These are phyloP conservation scores for Pterocarpus macrocarpus DNA, from an alignment of 306 rosid species.

Conservation along the genomic window DNA sequence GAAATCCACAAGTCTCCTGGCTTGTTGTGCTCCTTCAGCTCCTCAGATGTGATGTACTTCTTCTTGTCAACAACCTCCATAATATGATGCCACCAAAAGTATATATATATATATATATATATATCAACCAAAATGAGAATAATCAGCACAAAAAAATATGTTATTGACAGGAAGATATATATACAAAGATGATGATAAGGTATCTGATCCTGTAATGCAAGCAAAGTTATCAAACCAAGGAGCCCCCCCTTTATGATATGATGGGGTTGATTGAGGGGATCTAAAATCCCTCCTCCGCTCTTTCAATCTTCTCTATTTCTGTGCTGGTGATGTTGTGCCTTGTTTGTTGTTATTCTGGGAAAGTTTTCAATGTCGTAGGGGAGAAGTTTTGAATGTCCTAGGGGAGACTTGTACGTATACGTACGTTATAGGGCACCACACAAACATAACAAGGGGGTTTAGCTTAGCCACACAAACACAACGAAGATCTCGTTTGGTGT, in stretches of 20 bases:
- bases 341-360: too few relatives aligned
- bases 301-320: neutral
- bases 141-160: neutral
- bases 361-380: too few relatives aligned
- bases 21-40: constrained; percentile 60
- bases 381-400: neutral
- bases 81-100: neutral
- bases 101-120: too few relatives aligned
- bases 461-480: too few relatives aligned
- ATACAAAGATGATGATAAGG: neutral
- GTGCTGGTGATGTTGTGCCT: neutral
- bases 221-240: constrained; percentile 1
- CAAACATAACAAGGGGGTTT: neutral
- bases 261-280: constrained; percentile 20
- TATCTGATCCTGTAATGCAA: neutral
- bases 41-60: constrained; percentile 62
- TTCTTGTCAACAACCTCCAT: constrained; percentile 55
- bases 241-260: neutral
- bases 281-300: neutral
- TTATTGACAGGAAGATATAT: neutral
- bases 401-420: neutral
- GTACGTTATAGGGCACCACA: neutral
- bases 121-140: neutral
- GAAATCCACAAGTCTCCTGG: constrained; percentile 85
- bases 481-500: too few relatives aligned